phyloP scores from a whole-genome alignment of 805 yeast genomes.

The Saturnispora dispora region DNA sequence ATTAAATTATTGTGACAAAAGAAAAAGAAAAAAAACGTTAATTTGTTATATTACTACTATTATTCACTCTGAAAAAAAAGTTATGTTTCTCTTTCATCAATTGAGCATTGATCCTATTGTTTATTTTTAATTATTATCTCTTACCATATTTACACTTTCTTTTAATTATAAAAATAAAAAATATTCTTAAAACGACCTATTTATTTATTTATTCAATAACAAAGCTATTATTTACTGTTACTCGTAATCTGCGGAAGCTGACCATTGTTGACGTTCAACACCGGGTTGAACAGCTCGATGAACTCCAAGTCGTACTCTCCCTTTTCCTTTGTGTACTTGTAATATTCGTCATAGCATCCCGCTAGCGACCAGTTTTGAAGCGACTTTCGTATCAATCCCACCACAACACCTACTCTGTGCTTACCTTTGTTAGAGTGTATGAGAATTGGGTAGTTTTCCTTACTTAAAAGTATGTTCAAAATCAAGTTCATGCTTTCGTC shows the following conservation, averaged over 20 bases:
- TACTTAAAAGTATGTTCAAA: conserved; percentile 46
- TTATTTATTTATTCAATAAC: neutral
- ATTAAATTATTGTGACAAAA: neutral
- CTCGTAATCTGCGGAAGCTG: conserved; percentile 48
- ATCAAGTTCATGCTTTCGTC: conserved; percentile 42
- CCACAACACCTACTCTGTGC: conserved; percentile 87
- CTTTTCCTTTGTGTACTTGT: conserved; percentile 86
- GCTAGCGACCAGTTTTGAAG: conserved; percentile 91
- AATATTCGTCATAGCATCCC: conserved; percentile 90
- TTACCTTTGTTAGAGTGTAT: conserved; percentile 97
- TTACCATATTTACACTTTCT: neutral
- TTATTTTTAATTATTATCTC: neutral
- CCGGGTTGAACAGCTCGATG: conserved; percentile 73
- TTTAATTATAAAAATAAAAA: too few relatives aligned
- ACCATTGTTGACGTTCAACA: conserved; percentile 36
- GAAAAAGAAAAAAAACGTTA: neutral
- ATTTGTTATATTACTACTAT: neutral
- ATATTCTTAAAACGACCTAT: neutral
- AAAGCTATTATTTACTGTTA: neutral
- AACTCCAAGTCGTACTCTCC: conserved; percentile 88
- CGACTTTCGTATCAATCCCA: conserved; percentile 80
- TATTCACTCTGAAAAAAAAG: neutral
- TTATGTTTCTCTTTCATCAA: neutral
- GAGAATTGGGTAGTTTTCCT: conserved; percentile 74
- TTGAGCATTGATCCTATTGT: neutral